phyloP scores from a whole-genome alignment of 2,329 filamentous ascomycete species.

The Truncatella angustata region DNA sequence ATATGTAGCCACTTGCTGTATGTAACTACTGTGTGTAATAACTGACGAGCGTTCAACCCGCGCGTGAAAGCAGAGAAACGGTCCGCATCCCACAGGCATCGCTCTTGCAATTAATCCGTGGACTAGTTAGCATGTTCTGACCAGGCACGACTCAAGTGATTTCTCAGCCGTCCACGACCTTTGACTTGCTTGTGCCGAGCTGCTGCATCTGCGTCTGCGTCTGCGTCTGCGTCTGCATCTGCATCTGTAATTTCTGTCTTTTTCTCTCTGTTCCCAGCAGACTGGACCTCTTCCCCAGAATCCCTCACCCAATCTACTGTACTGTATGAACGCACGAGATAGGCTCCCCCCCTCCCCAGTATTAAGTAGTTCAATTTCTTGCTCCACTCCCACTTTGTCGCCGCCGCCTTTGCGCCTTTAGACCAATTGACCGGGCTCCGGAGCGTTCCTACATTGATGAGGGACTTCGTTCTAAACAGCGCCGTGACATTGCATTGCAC shows the following conservation, averaged over 20 bases:
- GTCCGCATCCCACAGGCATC: background rate
- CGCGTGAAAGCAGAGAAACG: background rate
- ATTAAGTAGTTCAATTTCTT: too few relatives aligned
- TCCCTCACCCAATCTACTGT: background rate
- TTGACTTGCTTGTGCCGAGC: too few relatives aligned
- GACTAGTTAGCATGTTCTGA: background rate
- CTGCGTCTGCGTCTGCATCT: too few relatives aligned
- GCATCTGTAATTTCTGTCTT: too few relatives aligned
- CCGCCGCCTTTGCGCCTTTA: conserved; percentile 1
- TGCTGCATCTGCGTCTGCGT: too few relatives aligned
- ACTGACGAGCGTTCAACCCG: background rate
- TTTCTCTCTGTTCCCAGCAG: background rate
- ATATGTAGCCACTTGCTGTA: background rate
- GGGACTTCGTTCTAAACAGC: conserved; percentile 5
- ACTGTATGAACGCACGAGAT: background rate
- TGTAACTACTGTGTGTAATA: too few relatives aligned
- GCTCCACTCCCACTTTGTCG: background rate
- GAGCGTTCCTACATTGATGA: background rate
- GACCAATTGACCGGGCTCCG: conserved; percentile 7
- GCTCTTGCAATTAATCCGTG: background rate
- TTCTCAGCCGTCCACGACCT: background rate
- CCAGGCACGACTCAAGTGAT: background rate
- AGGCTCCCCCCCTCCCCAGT: too few relatives aligned
- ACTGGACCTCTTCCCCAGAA: background rate
- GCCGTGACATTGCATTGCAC: conserved; percentile 6